phyloP scores from a whole-genome alignment of 1,284 basidiomycete species.

The Leccinum fuscescens region DNA sequence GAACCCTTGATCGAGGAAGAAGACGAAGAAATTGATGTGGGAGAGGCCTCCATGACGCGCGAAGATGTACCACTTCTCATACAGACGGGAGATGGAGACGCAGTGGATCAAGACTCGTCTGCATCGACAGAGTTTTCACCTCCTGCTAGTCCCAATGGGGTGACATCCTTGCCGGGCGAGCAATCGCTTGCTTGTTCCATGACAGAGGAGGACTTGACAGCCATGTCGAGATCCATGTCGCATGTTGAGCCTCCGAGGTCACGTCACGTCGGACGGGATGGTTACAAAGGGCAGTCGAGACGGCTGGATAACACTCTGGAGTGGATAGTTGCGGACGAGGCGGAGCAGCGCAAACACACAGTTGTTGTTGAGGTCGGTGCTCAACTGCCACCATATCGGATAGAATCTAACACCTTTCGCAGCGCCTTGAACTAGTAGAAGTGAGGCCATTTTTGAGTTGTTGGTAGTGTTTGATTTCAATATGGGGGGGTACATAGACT shows the following conservation, averaged over 20 bases:
- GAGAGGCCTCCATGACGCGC: slow-evolving; percentile 40
- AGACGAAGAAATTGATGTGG: slow-evolving; percentile 53
- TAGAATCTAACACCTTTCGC: slow-evolving; percentile 5
- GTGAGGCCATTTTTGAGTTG: slow-evolving; percentile 67
- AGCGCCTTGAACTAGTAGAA: slow-evolving; percentile 73
- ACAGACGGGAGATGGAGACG: slow-evolving; percentile 19
- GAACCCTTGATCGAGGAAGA: slow-evolving; percentile 49
- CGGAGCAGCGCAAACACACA: slow-evolving; percentile 48
- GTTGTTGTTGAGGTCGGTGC: slow-evolving; percentile 70
- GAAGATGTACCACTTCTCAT: slow-evolving; percentile 25
- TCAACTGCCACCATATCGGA: background rate
- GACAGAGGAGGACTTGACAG: slow-evolving; percentile 70
- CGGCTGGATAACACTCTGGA: slow-evolving; percentile 50
- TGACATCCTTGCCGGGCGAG: slow-evolving; percentile 56
- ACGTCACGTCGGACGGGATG: slow-evolving; percentile 46
- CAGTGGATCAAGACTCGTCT: slow-evolving; percentile 30
- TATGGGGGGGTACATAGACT: background rate
- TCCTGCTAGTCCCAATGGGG: slow-evolving; percentile 43
- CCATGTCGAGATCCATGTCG: slow-evolving; percentile 72
- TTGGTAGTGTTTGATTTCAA: slow-evolving; percentile 45
- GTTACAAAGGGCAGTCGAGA: slow-evolving; percentile 29
- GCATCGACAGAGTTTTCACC: slow-evolving; percentile 46
- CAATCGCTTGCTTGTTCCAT: slow-evolving; percentile 48
- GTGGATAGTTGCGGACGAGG: slow-evolving; percentile 60
- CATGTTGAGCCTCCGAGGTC: slow-evolving; percentile 47